These are phyloP conservation scores for Fistulinella prunicolor DNA, from an alignment of 768 basidiomycete genomes.

Conservation along the genomic window DNA sequence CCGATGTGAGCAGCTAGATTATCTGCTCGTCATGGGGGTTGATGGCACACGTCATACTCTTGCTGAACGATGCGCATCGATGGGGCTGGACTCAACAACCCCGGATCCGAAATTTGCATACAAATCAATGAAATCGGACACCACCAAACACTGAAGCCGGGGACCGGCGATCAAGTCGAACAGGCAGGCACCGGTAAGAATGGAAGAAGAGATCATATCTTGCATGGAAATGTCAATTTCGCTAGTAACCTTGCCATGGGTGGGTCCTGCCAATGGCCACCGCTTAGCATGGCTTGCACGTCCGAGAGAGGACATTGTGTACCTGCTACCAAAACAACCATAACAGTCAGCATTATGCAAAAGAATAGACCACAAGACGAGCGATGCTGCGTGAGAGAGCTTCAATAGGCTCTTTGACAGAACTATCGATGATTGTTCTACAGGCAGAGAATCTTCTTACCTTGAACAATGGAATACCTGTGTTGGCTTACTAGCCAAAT, in stretches of 20 bases:
- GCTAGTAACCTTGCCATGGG: neutral
- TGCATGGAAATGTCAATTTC: slow-evolving; percentile 1
- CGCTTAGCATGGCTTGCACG: neutral
- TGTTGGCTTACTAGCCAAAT: no score
- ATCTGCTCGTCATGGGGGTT: neutral
- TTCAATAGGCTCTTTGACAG: no score
- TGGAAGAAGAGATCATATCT: neutral
- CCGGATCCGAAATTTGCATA: slow-evolving; percentile 8
- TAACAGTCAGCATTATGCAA: neutral
- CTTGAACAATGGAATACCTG: no score
- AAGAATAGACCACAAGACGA: no score
- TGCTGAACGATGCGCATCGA: neutral
- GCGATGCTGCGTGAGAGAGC: no score
- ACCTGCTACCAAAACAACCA: neutral
- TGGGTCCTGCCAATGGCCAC: neutral
- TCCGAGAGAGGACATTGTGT: neutral
- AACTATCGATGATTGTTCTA: no score
- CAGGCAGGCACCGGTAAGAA: neutral
- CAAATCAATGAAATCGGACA: neutral
- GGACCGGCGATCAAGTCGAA: slow-evolving; percentile 5
- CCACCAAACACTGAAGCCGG: neutral
- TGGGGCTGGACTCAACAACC: neutral
- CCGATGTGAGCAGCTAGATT: no score
- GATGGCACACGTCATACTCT: neutral
- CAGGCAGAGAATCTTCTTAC: no score